Conservation (phyloP, 2,329 filamentous ascomycete species). For the Mollisiaceae sp. region DNA sequence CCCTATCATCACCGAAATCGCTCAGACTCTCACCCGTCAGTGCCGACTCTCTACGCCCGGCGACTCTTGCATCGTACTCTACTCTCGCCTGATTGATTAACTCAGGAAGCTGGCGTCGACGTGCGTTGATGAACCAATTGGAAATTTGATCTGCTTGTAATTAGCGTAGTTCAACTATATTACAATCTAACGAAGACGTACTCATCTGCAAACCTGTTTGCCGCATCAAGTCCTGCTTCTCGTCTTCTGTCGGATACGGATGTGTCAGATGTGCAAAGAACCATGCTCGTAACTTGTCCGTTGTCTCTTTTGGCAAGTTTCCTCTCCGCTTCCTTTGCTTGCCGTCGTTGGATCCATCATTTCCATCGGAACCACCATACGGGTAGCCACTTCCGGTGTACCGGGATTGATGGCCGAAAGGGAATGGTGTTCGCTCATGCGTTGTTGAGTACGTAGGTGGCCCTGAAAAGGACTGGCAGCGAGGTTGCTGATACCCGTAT, state of each 20-base stretch:
- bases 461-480: conserved; percentile 32
- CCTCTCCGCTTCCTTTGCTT: conserved; percentile 67
- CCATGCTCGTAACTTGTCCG: conserved; percentile 80
- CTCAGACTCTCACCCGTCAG: conserved; percentile 41
- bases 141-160: conserved; percentile 65
- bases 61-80: conserved; percentile 39
- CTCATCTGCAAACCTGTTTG: conserved; percentile 80
- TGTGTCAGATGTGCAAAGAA: conserved; percentile 78
- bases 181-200: conserved; percentile 51
- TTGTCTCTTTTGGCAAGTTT: conserved; percentile 90
- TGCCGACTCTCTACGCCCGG: conserved; percentile 20
- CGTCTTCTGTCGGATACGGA: conserved; percentile 86
- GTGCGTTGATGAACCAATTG: conserved; percentile 83
- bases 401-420: conserved; percentile 18
- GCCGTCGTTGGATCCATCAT: conserved; percentile 27
- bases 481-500: conserved; percentile 34
- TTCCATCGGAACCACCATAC: conserved; percentile 21
- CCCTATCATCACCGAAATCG: conserved; percentile 44
- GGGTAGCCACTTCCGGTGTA: conserved; percentile 20
- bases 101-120: conserved; percentile 66
- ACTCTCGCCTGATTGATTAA: conserved; percentile 58
- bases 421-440: conserved; percentile 37
- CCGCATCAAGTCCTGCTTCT: conserved; percentile 81
- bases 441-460: conserved; percentile 22
- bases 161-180: neutral